Conservation (phyloP, 257 asterid species). For the Anisodus acutangulus region DNA sequence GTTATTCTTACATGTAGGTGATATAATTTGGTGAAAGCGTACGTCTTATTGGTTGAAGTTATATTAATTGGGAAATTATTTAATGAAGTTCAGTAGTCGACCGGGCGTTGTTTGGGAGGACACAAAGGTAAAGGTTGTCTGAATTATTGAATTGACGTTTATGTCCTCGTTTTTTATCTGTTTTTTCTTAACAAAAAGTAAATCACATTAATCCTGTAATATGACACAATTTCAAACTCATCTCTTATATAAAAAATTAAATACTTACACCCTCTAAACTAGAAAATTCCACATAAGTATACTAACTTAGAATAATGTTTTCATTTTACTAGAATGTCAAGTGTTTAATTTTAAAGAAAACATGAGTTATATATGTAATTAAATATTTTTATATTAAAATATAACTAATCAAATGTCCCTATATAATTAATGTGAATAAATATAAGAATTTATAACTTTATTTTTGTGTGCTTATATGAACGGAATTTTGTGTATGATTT, state of each 20-base stretch:
- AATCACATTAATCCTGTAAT: too few relatives aligned
- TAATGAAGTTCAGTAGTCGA: slow-evolving; percentile 1
- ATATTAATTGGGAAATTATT: background rate
- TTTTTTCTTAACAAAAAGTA: too few relatives aligned
- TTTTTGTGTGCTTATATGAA: background rate
- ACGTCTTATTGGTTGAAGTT: background rate
- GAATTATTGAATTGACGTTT: background rate
- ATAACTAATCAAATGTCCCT: background rate
- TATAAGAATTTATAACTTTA: background rate
- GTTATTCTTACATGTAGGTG: background rate
- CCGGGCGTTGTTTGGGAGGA: background rate
- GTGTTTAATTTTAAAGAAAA: too few relatives aligned
- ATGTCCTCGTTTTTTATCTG: background rate
- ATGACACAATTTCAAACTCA: too few relatives aligned
- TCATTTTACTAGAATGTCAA: too few relatives aligned
- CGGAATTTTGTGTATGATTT: background rate
- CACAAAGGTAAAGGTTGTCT: background rate
- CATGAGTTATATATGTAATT: too few relatives aligned
- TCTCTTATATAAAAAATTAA: too few relatives aligned
- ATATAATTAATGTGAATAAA: background rate
- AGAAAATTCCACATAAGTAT: too few relatives aligned
- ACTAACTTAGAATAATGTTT: too few relatives aligned
- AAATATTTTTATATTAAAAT: too few relatives aligned
- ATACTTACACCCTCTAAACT: too few relatives aligned
- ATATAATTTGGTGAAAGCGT: background rate